Evolutionary conservation across 495 filamentous ascomycete species (phyloP), one percentile per base, ranked within the genome.

Genomic region (Tuber indicum): DNA sequence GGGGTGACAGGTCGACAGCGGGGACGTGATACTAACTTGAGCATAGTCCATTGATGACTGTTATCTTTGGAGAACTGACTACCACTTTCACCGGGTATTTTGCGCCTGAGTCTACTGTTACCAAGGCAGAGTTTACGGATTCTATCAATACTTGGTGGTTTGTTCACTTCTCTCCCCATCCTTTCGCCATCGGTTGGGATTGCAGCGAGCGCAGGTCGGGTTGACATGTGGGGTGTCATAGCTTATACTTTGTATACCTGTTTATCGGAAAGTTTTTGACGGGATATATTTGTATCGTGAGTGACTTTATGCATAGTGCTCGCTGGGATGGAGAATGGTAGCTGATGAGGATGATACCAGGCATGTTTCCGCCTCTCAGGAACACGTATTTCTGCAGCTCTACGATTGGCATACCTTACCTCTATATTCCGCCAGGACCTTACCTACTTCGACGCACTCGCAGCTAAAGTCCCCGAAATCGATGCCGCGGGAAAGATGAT

Each of bases 181-280:
- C 0, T 44, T 77, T 66, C 44, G 58, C 0, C 73, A 81, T 19
- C 70, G 76, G 45, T 82, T 81, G 49, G 23, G 23, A n/a, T 26
- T 58, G 10, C 21, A 14, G 26, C 26, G 10, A 12, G 58, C 7
- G 45, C 76, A 26, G 70, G 70, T 70, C 44, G 49, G 44, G 62
- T 82, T 74, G 79, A 82, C 71, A 49, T 82, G 39, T 62, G 77
- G 75, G 44, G 75, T 76, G 70, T 77, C 26, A 75, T 70, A 81
- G 73, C 23, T 84, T 91, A 1, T 91, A 87, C 72, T 86, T 92
- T 72, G 85, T 91, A 42, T 91, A 90, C 74, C 83, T 92, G 10
- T 91, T 92, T 77, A 86, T 90, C 72, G 90, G 85, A 14, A 89
- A 89, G 78, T 88, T 89, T 74, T 78, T 86, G 12, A 79, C 90